Evolutionary conservation across 2,329 filamentous ascomycete species (phyloP).

Genomic region (Dothiorella sarmentorum): DNA sequence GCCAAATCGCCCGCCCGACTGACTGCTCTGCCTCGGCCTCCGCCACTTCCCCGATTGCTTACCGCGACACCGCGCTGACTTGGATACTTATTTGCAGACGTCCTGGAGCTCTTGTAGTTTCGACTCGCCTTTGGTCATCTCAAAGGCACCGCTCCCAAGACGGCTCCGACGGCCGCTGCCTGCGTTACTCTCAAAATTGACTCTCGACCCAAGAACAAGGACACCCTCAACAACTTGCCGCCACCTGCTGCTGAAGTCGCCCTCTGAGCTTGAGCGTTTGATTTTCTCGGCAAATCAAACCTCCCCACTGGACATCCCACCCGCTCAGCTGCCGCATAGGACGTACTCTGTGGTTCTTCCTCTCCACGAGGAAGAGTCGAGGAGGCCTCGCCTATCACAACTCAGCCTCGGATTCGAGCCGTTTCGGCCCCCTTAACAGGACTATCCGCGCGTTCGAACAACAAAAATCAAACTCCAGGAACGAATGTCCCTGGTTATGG

Average conservation of each 20-base stretch:
- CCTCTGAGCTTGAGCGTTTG: slow-evolving; percentile 39
- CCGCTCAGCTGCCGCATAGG: slow-evolving; percentile 99
- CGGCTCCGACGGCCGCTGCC: slow-evolving; percentile 43
- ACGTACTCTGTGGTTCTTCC: slow-evolving; percentile 97
- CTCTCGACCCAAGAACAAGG: slow-evolving; percentile 42
- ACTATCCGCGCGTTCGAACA: slow-evolving; percentile 26
- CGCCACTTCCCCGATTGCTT: slow-evolving; percentile 7
- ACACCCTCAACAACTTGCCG: slow-evolving; percentile 51
- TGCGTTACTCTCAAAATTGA: slow-evolving; percentile 47
- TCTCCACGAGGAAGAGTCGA: slow-evolving; percentile 99
- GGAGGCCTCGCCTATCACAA: slow-evolving; percentile 87
- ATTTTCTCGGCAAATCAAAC: slow-evolving; percentile 43
- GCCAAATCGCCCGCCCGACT: not conserved
- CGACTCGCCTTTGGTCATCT: slow-evolving; percentile 37
- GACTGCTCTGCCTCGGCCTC: not conserved
- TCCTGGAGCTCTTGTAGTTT: not conserved
- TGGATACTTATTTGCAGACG: slow-evolving; percentile 5
- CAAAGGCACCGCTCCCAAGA: slow-evolving; percentile 43
- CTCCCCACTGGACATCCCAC: slow-evolving; percentile 55
- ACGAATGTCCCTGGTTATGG: slow-evolving; percentile 59
- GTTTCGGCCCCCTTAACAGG: slow-evolving; percentile 91
- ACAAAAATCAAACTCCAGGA: slow-evolving; percentile 24
- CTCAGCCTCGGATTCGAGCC: slow-evolving; percentile 77
- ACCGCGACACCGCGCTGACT: slow-evolving; percentile 1
- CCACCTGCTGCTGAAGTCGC: slow-evolving; percentile 39